Percentiles rank a stretch among this genome's conserved stretches.
These are phyloP conservation scores for Diaporthe citriasiana DNA, from an alignment of 2,329 filamentous ascomycete genomes.

Conservation along the genomic window DNA sequence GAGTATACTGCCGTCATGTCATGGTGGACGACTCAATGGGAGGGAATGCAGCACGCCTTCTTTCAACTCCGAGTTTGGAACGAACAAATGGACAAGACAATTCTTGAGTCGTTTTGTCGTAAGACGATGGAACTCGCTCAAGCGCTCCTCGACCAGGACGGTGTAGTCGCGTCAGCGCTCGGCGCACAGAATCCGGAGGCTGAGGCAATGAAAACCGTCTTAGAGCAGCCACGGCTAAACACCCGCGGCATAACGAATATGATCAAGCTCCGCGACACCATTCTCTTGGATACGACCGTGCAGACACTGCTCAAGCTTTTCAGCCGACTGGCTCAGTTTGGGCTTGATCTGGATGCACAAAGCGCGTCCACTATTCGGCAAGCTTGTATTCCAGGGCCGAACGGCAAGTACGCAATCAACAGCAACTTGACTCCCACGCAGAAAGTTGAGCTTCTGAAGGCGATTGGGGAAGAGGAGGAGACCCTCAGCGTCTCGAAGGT, in stretches of 20 bases:
- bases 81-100: constrained; percentile 77
- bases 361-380: constrained; percentile 74
- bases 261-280: constrained; percentile 90
- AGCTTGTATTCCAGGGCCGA: constrained; percentile 73
- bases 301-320: constrained; percentile 88
- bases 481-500: constrained; percentile 64
- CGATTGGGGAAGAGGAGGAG: constrained; percentile 71
- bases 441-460: constrained; percentile 83
- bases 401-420: constrained; percentile 71
- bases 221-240: constrained; percentile 73
- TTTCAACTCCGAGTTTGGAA: constrained; percentile 89
- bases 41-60: constrained; percentile 84
- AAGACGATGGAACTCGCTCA: constrained; percentile 96
- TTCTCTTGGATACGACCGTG: constrained; percentile 85
- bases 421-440: constrained; percentile 88
- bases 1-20: constrained; percentile 77
- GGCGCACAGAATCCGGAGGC: constrained; percentile 50
- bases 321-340: constrained; percentile 81
- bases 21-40: constrained; percentile 91
- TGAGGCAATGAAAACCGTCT: constrained; percentile 63
- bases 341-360: constrained; percentile 76
- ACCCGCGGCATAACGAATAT: constrained; percentile 85
- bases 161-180: constrained; percentile 82
- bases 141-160: constrained; percentile 85
- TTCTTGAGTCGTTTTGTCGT: constrained; percentile 93